Evolutionary conservation across 2,329 filamentous ascomycete genomes (phyloP).

Genomic region (Phyllosticta paracitricarpa): DNA sequence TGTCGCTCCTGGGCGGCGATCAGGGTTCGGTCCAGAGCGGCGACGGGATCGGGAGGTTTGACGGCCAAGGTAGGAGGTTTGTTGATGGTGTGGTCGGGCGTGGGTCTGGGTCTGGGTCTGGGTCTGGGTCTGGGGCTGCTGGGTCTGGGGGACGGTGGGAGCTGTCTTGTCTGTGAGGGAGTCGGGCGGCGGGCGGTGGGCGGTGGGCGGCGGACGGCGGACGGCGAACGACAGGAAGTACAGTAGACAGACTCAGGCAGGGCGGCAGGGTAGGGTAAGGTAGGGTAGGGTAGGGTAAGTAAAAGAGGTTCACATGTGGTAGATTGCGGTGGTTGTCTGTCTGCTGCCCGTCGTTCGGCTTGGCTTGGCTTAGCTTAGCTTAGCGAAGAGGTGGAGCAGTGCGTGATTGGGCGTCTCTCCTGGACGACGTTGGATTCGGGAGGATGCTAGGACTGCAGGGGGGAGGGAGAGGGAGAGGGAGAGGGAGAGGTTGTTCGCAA

Average conservation of each 20-base stretch:
- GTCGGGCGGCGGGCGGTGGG: neutral
- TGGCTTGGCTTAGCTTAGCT: conserved; percentile 6
- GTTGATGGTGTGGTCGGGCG: neutral
- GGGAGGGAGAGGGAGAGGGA: no score
- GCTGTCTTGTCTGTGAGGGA: neutral
- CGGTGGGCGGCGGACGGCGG: no score
- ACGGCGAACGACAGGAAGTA: neutral
- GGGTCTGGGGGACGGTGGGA: neutral
- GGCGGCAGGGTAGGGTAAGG: no score
- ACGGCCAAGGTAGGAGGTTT: neutral
- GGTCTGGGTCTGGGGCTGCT: neutral
- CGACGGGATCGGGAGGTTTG: neutral
- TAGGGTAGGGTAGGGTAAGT: no score
- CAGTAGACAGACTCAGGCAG: no score
- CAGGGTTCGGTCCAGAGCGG: conserved; percentile 4
- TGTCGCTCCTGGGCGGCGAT: conserved; percentile 7
- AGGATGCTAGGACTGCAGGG: neutral
- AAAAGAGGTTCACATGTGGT: conserved; percentile 5
- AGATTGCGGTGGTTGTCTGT: conserved; percentile 1
- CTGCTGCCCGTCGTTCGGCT: conserved; percentile 1
- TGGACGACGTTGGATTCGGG: neutral
- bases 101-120: neutral
- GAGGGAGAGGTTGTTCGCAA: neutral
- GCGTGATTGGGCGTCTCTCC: neutral
- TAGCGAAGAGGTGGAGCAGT: conserved; percentile 5